Evolutionary conservation across 805 yeast genomes (phyloP).

Genomic region (Nakazawaea populi): DNA sequence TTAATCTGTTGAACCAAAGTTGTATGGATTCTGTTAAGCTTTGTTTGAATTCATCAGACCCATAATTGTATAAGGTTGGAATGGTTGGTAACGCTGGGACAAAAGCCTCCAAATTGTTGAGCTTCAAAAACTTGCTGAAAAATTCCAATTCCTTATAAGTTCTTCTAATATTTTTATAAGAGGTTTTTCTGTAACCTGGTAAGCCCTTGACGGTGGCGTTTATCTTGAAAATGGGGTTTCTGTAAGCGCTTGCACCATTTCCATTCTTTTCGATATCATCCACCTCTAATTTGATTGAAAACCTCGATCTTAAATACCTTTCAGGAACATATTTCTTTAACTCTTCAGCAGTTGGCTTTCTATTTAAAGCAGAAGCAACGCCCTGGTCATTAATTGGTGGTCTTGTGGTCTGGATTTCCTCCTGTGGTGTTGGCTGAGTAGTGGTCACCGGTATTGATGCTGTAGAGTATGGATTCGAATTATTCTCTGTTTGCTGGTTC

Average conservation of each 20-base stretch:
- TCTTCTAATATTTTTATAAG: slow-evolving; percentile 71
- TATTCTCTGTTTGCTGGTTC: slow-evolving; percentile 2
- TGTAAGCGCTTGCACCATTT: slow-evolving; percentile 43
- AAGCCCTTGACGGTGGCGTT: slow-evolving; percentile 54
- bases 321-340: slow-evolving; percentile 45
- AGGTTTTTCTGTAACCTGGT: slow-evolving; percentile 67
- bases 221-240: slow-evolving; percentile 75
- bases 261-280: slow-evolving; percentile 66
- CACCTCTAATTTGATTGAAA: slow-evolving; percentile 47
- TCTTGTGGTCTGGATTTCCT: not conserved
- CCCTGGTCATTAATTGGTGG: slow-evolving; percentile 1
- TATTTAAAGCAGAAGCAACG: slow-evolving; percentile 15
- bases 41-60: slow-evolving; percentile 71
- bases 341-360: slow-evolving; percentile 31
- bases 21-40: slow-evolving; percentile 60
- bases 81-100: slow-evolving; percentile 84
- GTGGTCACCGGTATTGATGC: not conserved
- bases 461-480: not conserved
- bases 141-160: slow-evolving; percentile 72
- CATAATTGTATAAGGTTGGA: slow-evolving; percentile 72
- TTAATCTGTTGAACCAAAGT: slow-evolving; percentile 77
- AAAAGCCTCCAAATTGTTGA: slow-evolving; percentile 85
- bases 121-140: slow-evolving; percentile 70
- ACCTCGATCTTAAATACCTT: slow-evolving; percentile 33
- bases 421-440: slow-evolving; percentile 2